Percentiles rank a stretch among this genome's conserved stretches.
Conservation (phyloP, 2,329 filamentous ascomycete genomes). For the Hypoxylon sp. region DNA sequence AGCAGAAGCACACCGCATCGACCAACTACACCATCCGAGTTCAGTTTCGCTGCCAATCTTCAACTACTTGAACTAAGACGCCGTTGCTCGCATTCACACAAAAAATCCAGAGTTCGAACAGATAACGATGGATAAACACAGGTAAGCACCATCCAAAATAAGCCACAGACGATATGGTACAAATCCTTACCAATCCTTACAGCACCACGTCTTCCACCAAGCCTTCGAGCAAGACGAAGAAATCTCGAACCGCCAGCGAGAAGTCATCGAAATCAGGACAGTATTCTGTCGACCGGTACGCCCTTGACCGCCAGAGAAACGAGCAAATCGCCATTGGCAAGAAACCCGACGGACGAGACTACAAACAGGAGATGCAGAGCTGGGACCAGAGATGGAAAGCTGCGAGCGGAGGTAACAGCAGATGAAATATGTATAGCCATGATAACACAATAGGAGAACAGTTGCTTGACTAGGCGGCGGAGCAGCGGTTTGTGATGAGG, state of each 20-base stretch:
- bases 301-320: constrained; percentile 2
- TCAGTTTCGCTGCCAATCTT: too few relatives aligned
- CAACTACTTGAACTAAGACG: too few relatives aligned
- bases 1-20: background rate
- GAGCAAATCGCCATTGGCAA: constrained; percentile 21
- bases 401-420: constrained; percentile 9
- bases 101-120: background rate
- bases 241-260: background rate
- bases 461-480: background rate
- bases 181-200: constrained; percentile 5
- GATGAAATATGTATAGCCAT: too few relatives aligned
- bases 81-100: too few relatives aligned
- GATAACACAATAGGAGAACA: too few relatives aligned
- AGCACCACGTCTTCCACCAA: background rate
- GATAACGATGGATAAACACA: constrained; percentile 19
- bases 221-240: constrained; percentile 11
- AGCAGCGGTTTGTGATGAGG: background rate
- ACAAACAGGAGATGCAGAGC: background rate
- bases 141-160: constrained; percentile 6
- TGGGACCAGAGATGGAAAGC: constrained; percentile 20
- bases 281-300: constrained; percentile 3
- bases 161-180: background rate
- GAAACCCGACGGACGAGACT: background rate
- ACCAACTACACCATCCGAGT: too few relatives aligned
- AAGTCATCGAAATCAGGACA: background rate